phyloP scores from a whole-genome alignment of 192 early-diverging fungal genomes.

The Backusella sp. region DNA sequence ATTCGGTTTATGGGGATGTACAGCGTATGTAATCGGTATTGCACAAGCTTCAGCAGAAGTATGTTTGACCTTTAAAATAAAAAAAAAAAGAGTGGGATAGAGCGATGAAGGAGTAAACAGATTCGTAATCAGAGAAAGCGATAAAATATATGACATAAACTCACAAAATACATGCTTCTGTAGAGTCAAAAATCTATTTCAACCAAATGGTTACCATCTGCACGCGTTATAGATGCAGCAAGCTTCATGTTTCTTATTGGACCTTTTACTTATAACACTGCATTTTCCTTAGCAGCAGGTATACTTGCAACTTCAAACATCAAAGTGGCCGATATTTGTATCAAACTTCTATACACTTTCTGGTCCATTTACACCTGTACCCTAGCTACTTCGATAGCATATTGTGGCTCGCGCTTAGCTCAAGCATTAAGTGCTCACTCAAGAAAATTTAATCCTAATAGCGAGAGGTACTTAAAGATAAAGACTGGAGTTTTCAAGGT shows the following conservation, averaged over 20 bases:
- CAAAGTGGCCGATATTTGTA: conserved; percentile 8
- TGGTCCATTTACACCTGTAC: conserved; percentile 20
- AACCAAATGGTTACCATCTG: conserved; percentile 24
- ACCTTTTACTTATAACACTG: conserved; percentile 22
- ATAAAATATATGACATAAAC: too few relatives aligned
- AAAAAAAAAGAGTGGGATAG: too few relatives aligned
- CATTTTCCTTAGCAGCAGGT: conserved; percentile 20
- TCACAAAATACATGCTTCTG: background rate
- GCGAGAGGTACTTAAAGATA: conserved; percentile 19
- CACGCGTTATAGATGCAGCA: conserved; percentile 20
- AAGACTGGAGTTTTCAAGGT: conserved; percentile 24
- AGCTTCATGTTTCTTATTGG: conserved; percentile 14
- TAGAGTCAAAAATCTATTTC: conserved; percentile 26
- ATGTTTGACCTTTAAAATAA: too few relatives aligned
- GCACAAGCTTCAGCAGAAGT: too few relatives aligned
- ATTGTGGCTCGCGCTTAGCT: conserved; percentile 18
- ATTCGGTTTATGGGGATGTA: conserved; percentile 22
- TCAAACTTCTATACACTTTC: conserved; percentile 20
- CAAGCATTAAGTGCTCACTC: conserved; percentile 13
- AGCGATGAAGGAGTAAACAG: too few relatives aligned
- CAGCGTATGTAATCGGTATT: conserved; percentile 15
- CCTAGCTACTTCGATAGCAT: conserved; percentile 10
- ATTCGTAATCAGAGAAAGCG: too few relatives aligned
- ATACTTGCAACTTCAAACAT: conserved; percentile 11
- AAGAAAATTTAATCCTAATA: conserved; percentile 6